Conservation (phyloP, 345 rosid species). For the Fremontodendron californicum region DNA sequence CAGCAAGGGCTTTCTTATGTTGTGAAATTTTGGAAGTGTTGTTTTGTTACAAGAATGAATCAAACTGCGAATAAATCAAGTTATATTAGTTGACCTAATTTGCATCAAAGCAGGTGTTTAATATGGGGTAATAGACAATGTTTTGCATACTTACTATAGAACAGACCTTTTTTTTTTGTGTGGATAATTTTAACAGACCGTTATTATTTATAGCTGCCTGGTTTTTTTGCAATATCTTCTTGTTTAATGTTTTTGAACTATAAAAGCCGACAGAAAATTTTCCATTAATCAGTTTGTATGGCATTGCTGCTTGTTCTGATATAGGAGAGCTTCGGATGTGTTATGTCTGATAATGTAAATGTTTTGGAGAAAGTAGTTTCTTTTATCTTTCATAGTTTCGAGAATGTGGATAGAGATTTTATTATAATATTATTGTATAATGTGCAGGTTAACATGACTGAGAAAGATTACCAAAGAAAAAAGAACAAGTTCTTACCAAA, state of each 20-base stretch:
- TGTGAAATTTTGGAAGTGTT: neutral
- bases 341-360: neutral
- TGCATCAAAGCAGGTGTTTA: neutral
- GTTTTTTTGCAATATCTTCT: neutral
- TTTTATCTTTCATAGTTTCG: conserved; percentile 11
- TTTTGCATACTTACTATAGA: neutral
- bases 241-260: neutral
- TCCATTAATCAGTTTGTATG: neutral
- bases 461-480: conserved; percentile 93
- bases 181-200: too few species aligned
- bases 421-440: neutral
- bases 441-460: conserved; percentile 89
- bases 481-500: conserved; percentile 95
- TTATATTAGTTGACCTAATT: neutral
- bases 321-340: neutral
- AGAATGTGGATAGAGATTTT: neutral
- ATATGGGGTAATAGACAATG: neutral
- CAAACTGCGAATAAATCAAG: neutral
- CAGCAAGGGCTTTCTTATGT: neutral
- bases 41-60: neutral
- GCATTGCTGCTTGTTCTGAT: neutral
- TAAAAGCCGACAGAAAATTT: neutral
- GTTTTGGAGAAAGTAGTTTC: neutral
- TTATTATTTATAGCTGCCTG: neutral
- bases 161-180: too few species aligned